These are phyloP conservation scores for Cladobotryum protrusum DNA, from an alignment of 2,329 filamentous ascomycete species.

Conservation along the genomic window DNA sequence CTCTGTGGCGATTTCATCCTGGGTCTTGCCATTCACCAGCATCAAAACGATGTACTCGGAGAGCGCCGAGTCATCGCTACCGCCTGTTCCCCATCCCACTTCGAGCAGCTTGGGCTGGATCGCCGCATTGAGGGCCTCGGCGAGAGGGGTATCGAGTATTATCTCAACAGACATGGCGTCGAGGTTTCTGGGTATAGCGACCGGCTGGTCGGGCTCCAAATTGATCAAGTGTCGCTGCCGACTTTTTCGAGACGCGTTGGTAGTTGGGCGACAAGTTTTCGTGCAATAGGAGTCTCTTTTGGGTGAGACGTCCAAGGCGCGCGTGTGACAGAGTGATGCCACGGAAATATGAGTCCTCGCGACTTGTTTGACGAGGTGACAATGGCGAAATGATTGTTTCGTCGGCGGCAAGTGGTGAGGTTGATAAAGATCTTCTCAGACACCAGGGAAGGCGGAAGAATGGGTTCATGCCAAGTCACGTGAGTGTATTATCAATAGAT, in stretches of 20 bases:
- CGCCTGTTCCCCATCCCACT: conserved; percentile 82
- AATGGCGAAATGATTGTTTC: conserved; percentile 3
- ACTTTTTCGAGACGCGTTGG: conserved; percentile 5
- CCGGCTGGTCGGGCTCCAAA: not conserved
- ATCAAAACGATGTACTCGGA: conserved; percentile 97
- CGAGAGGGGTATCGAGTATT: conserved; percentile 71
- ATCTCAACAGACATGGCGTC: conserved; percentile 71
- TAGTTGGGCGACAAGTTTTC: not conserved
- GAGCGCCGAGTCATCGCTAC: conserved; percentile 70
- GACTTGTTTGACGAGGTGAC: not conserved
- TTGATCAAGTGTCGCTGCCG: not conserved
- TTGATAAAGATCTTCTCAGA: conserved; percentile 19
- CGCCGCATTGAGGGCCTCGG: conserved; percentile 71
- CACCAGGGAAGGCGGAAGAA: conserved; percentile 21
- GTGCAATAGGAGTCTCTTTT: not conserved
- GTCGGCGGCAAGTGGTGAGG: conserved; percentile 10
- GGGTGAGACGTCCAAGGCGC: not conserved
- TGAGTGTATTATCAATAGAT: conserved; percentile 15
- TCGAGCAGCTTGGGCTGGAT: conserved; percentile 91
- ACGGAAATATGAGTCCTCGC: not conserved
- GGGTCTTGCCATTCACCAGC: conserved; percentile 90
- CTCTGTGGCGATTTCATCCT: conserved; percentile 82
- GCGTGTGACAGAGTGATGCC: not conserved
- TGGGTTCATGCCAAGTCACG: conserved; percentile 22
- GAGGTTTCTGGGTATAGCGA: not conserved